Base-by-base conservation (phyloP, 148 eudicot species). In the Fallopia convolvulus region DNA sequence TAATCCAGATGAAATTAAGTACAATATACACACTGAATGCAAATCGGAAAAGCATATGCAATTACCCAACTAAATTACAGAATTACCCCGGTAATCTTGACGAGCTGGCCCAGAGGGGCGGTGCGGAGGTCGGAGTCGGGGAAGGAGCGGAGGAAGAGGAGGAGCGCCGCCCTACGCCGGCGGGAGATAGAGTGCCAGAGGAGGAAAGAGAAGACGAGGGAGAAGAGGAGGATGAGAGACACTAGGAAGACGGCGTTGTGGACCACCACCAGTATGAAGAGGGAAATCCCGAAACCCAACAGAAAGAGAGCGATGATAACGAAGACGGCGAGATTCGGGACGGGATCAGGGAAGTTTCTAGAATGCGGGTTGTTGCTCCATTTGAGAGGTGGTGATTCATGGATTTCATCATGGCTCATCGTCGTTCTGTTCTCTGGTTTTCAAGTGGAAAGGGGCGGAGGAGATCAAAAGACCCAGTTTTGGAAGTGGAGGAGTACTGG, bases 81-180 rank as follows among this genome's bases (percentile, higher is more conserved):
- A 46, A 40, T 10, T 20, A 86, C 91, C 87, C 91, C 91, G 44
- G 87, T 83, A 66, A 88, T 80, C 80, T 88, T 86, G 80, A 88
- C 87, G 49, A 88, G 87, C n/a, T 86, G 86, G 74, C 87, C 91
- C 14, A 83, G 70, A 23, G 47, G 72, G 23, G 87, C 91, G 39
- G 78, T 9, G 48, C 82, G 78, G 73, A 88, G 89, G 80, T 88
- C 84, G n/a, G 85, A 74, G 18, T 52, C 81, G 42, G 91, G 87
- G 49, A 83, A 86, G 32, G 85, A 86, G 0, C 56, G 81, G 39
- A 88, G 86, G 72, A 79, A 88, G 26, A 70, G n/a, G 20, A 80
- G 60, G 20, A 88, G 70, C 14, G 83, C 79, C 11, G 55, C 72
- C 26, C 77, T 78, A 18, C 85, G 81, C 18, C 72, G 60, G 74